Percentiles rank a stretch among this genome's conserved stretches.
phyloP scores from a whole-genome alignment of 2,329 filamentous ascomycete species.

The Penicillium sp. region DNA sequence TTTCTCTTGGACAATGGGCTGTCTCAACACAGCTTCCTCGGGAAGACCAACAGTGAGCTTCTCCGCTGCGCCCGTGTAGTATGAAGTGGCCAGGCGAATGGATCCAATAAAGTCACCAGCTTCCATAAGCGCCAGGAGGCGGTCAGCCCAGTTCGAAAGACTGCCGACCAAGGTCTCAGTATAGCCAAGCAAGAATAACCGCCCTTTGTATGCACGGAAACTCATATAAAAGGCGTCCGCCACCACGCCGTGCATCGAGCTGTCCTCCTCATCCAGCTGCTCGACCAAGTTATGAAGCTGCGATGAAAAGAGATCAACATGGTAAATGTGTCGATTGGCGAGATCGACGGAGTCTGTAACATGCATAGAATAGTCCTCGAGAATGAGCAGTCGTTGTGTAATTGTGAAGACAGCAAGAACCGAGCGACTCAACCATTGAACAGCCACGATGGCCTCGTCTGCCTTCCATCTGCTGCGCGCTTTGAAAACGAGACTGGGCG shows the following conservation, averaged over 20 bases:
- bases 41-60: slow-evolving; percentile 92
- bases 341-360: slow-evolving; percentile 95
- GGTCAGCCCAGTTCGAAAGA: slow-evolving; percentile 94
- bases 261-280: slow-evolving; percentile 79
- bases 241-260: slow-evolving; percentile 89
- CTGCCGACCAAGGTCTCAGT: slow-evolving; percentile 88
- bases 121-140: slow-evolving; percentile 90
- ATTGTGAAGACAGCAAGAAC: slow-evolving; percentile 90
- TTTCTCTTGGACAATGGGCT: slow-evolving; percentile 81
- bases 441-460: slow-evolving; percentile 90
- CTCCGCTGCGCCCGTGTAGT: slow-evolving; percentile 87
- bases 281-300: slow-evolving; percentile 84
- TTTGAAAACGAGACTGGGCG: slow-evolving; percentile 73
- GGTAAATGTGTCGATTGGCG: slow-evolving; percentile 86
- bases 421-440: slow-evolving; percentile 94
- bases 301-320: slow-evolving; percentile 82
- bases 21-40: slow-evolving; percentile 71
- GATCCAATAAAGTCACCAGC: slow-evolving; percentile 92
- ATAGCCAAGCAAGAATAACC: slow-evolving; percentile 88
- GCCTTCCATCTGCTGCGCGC: slow-evolving; percentile 86
- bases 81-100: slow-evolving; percentile 84
- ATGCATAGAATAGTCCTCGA: slow-evolving; percentile 84
- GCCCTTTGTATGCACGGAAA: slow-evolving; percentile 90
- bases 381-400: slow-evolving; percentile 84
- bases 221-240: slow-evolving; percentile 99